These are phyloP conservation scores for Fusarium scirpi DNA, from an alignment of 2,329 filamentous ascomycete genomes.

Conservation along the genomic window DNA sequence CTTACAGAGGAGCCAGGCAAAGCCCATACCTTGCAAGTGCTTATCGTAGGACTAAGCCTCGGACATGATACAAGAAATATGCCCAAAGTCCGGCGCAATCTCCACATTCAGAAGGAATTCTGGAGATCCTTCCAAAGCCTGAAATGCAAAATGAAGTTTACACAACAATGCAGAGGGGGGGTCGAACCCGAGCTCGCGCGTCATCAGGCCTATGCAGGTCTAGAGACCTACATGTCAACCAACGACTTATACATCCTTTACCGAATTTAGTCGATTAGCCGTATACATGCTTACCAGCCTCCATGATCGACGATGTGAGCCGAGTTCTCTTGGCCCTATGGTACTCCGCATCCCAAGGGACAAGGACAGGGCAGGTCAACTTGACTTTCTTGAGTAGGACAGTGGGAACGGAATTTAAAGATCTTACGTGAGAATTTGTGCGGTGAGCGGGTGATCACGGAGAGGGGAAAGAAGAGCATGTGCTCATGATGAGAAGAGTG, in stretches of 20 bases:
- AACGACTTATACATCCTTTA: slow-evolving; percentile 28
- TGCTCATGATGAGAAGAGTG: slow-evolving; percentile 10
- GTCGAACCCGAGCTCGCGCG: slow-evolving; percentile 7
- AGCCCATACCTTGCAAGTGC: slow-evolving; percentile 42
- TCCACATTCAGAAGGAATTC: slow-evolving; percentile 13
- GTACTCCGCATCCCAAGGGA: background rate
- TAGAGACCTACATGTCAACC: slow-evolving; percentile 14
- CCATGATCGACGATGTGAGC: slow-evolving; percentile 32
- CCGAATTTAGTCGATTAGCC: slow-evolving; percentile 3
- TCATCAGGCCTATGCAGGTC: slow-evolving; percentile 28
- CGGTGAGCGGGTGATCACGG: slow-evolving; percentile 38
- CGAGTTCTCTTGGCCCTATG: slow-evolving; percentile 24
- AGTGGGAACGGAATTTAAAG: slow-evolving; percentile 36
- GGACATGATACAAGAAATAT: slow-evolving; percentile 2
- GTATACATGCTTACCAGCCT: slow-evolving; percentile 7
- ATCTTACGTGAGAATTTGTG: slow-evolving; percentile 45
- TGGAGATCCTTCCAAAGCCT: slow-evolving; percentile 1
- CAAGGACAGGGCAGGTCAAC: background rate
- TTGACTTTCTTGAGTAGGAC: background rate
- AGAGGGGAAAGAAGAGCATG: background rate
- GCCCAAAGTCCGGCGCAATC: slow-evolving; percentile 1
- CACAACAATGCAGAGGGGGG: background rate
- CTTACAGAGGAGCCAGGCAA: slow-evolving; percentile 34
- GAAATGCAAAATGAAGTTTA: background rate
- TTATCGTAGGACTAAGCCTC: slow-evolving; percentile 40